phyloP scores from a whole-genome alignment of 345 rosid genomes.

The Populus tremula region DNA sequence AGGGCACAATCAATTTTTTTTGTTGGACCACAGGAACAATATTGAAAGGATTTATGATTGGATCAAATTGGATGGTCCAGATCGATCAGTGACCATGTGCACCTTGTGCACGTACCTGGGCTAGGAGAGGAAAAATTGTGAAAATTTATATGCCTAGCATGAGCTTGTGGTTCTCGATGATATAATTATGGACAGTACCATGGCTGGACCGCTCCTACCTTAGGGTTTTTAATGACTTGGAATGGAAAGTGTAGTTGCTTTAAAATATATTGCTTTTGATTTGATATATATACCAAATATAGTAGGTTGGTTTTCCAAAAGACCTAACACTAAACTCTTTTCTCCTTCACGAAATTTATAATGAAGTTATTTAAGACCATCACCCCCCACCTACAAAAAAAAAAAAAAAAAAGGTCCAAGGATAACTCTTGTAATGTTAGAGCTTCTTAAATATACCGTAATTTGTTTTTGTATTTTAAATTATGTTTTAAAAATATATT shows the following conservation, averaged over 20 bases:
- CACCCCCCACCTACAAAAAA: no score
- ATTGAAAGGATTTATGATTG: neutral
- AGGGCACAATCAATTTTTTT: neutral
- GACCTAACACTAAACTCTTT: neutral
- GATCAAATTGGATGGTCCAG: constrained; percentile 30
- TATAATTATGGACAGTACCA: neutral
- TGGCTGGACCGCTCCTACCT: constrained; percentile 21
- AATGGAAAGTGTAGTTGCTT: neutral
- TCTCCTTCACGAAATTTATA: neutral
- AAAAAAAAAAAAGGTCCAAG: no score
- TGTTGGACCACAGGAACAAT: constrained; percentile 30
- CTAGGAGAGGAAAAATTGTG: neutral
- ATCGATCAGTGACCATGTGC: constrained; percentile 29
- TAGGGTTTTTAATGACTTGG: neutral
- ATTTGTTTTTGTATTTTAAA: no score
- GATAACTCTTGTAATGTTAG: no score
- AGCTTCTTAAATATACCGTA: no score
- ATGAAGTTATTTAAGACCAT: no score
- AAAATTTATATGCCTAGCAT: neutral
- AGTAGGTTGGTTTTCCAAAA: neutral
- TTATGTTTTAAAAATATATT: no score
- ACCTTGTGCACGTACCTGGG: constrained; percentile 10
- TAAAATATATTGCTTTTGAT: neutral
- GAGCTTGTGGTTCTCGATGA: constrained; percentile 26
- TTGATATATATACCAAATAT: neutral